These are phyloP conservation scores for Tardiomyces digboiensis DNA, from an alignment of 1,139 yeast genomes.

Conservation along the genomic window DNA sequence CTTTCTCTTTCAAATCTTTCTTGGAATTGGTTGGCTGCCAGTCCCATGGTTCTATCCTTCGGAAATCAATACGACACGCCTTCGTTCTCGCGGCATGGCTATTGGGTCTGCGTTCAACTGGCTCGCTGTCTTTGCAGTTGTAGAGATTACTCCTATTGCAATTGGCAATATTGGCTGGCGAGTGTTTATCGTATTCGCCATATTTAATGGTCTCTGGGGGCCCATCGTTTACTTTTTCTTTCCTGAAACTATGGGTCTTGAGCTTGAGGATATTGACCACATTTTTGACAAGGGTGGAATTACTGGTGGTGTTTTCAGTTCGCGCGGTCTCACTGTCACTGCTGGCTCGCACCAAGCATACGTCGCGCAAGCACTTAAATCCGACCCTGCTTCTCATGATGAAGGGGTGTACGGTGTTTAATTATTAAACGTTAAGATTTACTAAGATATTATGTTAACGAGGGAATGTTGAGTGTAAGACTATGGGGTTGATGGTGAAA, in stretches of 20 bases:
- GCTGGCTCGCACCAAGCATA: constrained; percentile 4
- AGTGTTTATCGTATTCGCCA: constrained; percentile 10
- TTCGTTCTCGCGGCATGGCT: constrained; percentile 43
- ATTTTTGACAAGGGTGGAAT: constrained; percentile 30
- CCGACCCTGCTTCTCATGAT: not conserved
- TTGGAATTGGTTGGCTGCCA: constrained; percentile 31
- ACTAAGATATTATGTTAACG: too few relatives aligned
- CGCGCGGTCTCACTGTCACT: constrained; percentile 5
- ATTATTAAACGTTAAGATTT: too few relatives aligned
- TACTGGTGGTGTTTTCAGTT: constrained; percentile 6
- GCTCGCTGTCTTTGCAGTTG: constrained; percentile 30
- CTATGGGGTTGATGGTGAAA: too few relatives aligned
- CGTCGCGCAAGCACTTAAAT: not conserved
- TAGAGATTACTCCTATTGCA: constrained; percentile 7
- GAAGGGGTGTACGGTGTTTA: too few relatives aligned
- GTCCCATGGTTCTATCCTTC: constrained; percentile 35
- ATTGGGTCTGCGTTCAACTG: constrained; percentile 43
- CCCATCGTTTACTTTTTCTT: constrained; percentile 41
- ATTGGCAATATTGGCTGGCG: constrained; percentile 5
- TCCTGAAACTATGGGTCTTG: constrained; percentile 55
- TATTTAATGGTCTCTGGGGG: constrained; percentile 9
- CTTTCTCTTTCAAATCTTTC: constrained; percentile 21
- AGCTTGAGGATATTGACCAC: constrained; percentile 57
- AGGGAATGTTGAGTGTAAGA: too few relatives aligned
- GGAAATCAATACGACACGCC: constrained; percentile 40